phyloP scores from a whole-genome alignment of 371 early-diverging fungal species.

The Syncephalastrum sp. region DNA sequence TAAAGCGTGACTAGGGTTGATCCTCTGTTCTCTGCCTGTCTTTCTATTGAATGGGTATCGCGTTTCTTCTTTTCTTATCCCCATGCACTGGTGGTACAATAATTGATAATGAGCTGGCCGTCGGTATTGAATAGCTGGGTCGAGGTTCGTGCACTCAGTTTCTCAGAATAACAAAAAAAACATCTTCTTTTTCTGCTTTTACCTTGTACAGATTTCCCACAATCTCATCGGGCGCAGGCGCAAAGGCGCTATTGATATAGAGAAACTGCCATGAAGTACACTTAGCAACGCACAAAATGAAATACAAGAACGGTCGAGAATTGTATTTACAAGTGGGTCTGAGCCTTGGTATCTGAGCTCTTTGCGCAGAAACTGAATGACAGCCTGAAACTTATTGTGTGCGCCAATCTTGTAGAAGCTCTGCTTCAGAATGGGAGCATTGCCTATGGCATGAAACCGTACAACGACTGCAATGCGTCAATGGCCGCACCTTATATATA shows the following conservation, averaged over 20 bases:
- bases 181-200: constrained; percentile 7
- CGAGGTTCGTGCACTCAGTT: background rate
- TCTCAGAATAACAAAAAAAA: background rate
- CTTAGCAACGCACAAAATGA: background rate
- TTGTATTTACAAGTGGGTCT: constrained; percentile 73
- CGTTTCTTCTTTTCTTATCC: constrained; percentile 35
- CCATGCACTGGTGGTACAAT: constrained; percentile 90
- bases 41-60: background rate
- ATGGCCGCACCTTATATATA: background rate
- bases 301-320: background rate
- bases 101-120: constrained; percentile 83
- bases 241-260: constrained; percentile 91
- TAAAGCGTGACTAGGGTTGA: background rate
- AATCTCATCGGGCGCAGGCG: constrained; percentile 92
- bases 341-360: constrained; percentile 74
- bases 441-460: constrained; percentile 84
- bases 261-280: constrained; percentile 59
- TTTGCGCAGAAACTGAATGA: constrained; percentile 81
- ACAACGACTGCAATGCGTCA: constrained; percentile 68
- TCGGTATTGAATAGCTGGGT: constrained; percentile 78
- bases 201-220: constrained; percentile 82
- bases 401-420: constrained; percentile 81
- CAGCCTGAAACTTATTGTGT: constrained; percentile 78
- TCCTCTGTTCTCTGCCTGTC: background rate
- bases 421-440: constrained; percentile 90